Evolutionary conservation across 164 flowering plant species (phyloP), one percentile per base, ranked within the genome.

Genomic region (Chimonanthus praecox): DNA sequence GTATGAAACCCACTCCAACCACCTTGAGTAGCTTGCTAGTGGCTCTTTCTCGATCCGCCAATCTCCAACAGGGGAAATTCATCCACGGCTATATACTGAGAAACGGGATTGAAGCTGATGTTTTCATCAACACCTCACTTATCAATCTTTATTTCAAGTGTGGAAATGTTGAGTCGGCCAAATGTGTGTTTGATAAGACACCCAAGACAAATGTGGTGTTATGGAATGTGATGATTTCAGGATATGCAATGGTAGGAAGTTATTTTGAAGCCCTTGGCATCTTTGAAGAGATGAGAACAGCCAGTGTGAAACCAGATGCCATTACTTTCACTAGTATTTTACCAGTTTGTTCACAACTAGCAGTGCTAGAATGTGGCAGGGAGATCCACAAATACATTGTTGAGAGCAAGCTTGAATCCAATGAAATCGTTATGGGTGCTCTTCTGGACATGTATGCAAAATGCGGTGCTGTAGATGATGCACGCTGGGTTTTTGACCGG

Each of bases 391-490:
- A 78, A 1, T 72, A 10, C 60, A 77, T 88, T 11, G 73, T 65
- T n/a, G 85, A 79, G 45, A 74, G 73, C 51, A 73, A 80, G 70
- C 75, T 91, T 18, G 87, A 83, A 70, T 75, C 73, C 3, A 84
- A 81, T 68, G 88, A 90, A 74, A 69, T 85, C 20, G 88, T 90
- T 66, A 84, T 87, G 90, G 87, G 87, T 58, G 90, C 94, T 66
- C 86, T 88, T 20, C 80, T 90, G 16, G 94, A 92, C 72, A 90
- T 92, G 92, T 88, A 88, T 79, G 87, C 94, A 4, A 92, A 90
- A 83, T 92, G 92, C 67, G 97, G 97, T 62, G 90, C 87, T 3
- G 83, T 90, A 54, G 82, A 84, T 63, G 89, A 87, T 80, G 97
- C 92, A 47, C 75, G 63, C 15, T 16, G 18, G 10, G 82, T 90